A percentile compares a stretch with the other conserved stretches of the same genome.
Evolutionary conservation across 2,329 filamentous ascomycete species (phyloP).

Genomic region (Microdochium bolleyi): DNA sequence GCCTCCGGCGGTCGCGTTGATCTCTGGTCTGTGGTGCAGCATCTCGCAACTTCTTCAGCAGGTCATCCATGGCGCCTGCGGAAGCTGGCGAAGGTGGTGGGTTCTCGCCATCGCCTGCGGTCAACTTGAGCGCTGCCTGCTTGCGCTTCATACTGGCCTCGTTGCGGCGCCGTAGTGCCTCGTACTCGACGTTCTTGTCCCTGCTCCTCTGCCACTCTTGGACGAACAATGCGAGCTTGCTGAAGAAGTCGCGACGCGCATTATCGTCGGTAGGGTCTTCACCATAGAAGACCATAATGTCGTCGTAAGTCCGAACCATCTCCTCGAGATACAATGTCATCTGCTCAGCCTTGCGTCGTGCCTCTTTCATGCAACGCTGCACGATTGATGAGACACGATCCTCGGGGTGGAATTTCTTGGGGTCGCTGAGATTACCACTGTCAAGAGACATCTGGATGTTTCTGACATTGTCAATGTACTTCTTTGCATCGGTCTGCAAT

Average conservation of each 20-base stretch:
- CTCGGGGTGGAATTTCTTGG: slow-evolving; percentile 96
- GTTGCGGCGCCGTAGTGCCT: slow-evolving; percentile 77
- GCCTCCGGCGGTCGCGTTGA: slow-evolving; percentile 78
- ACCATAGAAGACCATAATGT: slow-evolving; percentile 94
- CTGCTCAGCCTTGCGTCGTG: slow-evolving; percentile 89
- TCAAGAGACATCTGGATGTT: slow-evolving; percentile 91
- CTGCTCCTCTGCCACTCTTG: slow-evolving; percentile 92
- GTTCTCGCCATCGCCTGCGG: slow-evolving; percentile 28
- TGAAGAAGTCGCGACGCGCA: slow-evolving; percentile 89
- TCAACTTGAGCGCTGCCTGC: slow-evolving; percentile 58
- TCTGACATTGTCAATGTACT: slow-evolving; percentile 89
- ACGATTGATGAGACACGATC: slow-evolving; percentile 90
- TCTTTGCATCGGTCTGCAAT: slow-evolving; percentile 77
- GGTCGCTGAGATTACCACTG: slow-evolving; percentile 87
- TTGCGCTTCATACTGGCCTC: slow-evolving; percentile 92
- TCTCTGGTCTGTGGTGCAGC: slow-evolving; percentile 86
- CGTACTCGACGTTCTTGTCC: slow-evolving; percentile 80
- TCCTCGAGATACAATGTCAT: slow-evolving; percentile 90
- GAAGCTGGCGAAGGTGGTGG: slow-evolving; percentile 58
- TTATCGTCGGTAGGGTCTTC: slow-evolving; percentile 90
- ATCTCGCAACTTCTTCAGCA: slow-evolving; percentile 89
- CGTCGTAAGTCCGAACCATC: slow-evolving; percentile 84
- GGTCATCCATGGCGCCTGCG: slow-evolving; percentile 89
- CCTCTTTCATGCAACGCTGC: slow-evolving; percentile 93
- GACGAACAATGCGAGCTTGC: slow-evolving; percentile 85